These are phyloP conservation scores for Ensete glaucum DNA, from an alignment of 176 grass and related monocot genomes.

Conservation along the genomic window DNA sequence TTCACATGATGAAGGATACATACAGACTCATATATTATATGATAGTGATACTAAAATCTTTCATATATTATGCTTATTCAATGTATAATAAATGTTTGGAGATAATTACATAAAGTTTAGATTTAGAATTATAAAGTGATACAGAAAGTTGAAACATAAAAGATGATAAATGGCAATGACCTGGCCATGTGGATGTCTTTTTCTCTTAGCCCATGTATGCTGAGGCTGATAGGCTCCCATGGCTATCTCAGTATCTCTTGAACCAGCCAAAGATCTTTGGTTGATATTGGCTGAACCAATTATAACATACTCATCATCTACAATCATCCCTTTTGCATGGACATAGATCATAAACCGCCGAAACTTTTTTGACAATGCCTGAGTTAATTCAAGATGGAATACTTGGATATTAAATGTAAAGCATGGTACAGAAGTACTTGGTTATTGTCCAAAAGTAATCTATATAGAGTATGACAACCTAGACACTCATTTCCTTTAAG, in stretches of 20 bases:
- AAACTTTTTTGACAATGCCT: background rate
- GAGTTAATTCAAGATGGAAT: background rate
- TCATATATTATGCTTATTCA: too few species aligned
- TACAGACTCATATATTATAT: too few species aligned
- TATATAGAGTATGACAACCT: too few species aligned
- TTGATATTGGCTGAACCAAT: conserved; percentile 1
- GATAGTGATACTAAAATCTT: too few species aligned
- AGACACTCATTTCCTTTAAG: too few species aligned
- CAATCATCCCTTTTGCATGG: conserved; percentile 6
- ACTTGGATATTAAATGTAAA: background rate
- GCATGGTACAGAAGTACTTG: too few species aligned
- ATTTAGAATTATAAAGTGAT: too few species aligned
- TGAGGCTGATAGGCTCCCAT: conserved; percentile 4
- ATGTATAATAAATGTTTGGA: too few species aligned
- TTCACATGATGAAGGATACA: too few species aligned
- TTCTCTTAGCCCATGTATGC: background rate
- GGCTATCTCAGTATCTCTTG: conserved; percentile 6
- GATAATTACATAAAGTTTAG: too few species aligned
- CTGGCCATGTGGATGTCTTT: conserved; percentile 9
- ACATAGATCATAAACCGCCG: conserved; percentile 5
- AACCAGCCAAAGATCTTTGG: background rate
- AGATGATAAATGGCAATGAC: background rate
- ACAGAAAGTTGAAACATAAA: background rate
- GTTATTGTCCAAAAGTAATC: too few species aligned
- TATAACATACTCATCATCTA: conserved; percentile 11